Percentiles rank a stretch among this genome's conserved stretches.
phyloP scores from a whole-genome alignment of 345 rosid species.

The Linum trigynum region DNA sequence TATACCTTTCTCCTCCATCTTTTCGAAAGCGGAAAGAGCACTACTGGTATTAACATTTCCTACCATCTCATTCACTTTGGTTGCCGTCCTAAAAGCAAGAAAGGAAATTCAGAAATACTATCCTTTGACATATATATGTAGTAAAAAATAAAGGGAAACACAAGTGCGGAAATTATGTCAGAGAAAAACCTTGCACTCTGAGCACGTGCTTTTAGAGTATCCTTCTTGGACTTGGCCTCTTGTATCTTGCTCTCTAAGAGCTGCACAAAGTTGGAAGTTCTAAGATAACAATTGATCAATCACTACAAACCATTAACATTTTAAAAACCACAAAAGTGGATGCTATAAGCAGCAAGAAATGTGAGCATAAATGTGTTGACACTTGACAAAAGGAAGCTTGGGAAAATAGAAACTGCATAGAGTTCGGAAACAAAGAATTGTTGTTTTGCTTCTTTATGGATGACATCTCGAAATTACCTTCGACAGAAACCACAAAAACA shows the following conservation, averaged over 20 bases:
- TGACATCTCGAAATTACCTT: no score
- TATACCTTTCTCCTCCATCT: slow-evolving; percentile 86
- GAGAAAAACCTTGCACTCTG: slow-evolving; percentile 65
- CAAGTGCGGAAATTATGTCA: slow-evolving; percentile 13
- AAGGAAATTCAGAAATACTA: slow-evolving; percentile 2
- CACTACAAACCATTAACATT: no score
- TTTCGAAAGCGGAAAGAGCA: slow-evolving; percentile 70
- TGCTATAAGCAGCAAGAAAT: no score
- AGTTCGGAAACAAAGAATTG: no score
- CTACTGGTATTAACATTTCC: slow-evolving; percentile 68
- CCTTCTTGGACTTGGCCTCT: slow-evolving; percentile 96
- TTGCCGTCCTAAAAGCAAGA: slow-evolving; percentile 46
- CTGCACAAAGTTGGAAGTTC: slow-evolving; percentile 29
- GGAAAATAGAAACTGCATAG: no score
- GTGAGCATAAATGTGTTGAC: no score
- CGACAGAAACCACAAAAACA: not conserved
- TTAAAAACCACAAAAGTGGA: no score
- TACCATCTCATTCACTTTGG: slow-evolving; percentile 71
- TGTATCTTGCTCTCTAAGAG: slow-evolving; percentile 98
- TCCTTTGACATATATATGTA: slow-evolving; percentile 2
- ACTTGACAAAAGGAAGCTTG: no score
- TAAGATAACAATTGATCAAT: no score
- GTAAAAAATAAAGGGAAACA: slow-evolving; percentile 1
- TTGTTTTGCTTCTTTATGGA: no score
- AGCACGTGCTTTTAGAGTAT: slow-evolving; percentile 88